Percentiles rank a stretch among this genome's conserved stretches.
phyloP scores from a whole-genome alignment of 352 stramenopile species.

The Albugo candida region DNA sequence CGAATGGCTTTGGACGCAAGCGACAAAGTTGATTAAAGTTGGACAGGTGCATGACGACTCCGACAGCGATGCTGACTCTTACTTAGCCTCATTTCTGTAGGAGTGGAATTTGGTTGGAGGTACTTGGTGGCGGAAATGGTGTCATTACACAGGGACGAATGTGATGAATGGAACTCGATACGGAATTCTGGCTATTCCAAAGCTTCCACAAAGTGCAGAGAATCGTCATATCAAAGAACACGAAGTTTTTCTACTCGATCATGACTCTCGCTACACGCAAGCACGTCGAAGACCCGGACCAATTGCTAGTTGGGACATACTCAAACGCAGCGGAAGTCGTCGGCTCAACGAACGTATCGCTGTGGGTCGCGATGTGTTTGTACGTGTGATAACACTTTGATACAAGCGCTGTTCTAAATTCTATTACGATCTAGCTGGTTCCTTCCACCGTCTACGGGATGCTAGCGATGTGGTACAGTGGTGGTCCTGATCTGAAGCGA shows the following conservation, averaged over 20 bases:
- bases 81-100: constrained; percentile 14
- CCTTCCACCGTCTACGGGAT: constrained; percentile 39
- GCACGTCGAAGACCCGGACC: constrained; percentile 20
- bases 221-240: constrained; percentile 8
- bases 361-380: constrained; percentile 53
- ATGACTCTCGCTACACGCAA: too few species aligned
- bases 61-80: constrained; percentile 1
- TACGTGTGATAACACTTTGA: constrained; percentile 14
- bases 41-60: constrained; percentile 21
- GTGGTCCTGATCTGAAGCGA: constrained; percentile 31
- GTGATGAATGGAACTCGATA: constrained; percentile 34
- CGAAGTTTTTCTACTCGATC: too few species aligned
- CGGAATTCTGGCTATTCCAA: constrained; percentile 30
- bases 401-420: background rate
- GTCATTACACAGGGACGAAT: constrained; percentile 45
- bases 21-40: constrained; percentile 18
- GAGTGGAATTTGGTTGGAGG: constrained; percentile 54
- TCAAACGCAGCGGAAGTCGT: constrained; percentile 52
- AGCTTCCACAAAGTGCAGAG: constrained; percentile 20
- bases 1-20: constrained; percentile 48
- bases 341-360: constrained; percentile 56
- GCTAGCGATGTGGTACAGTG: constrained; percentile 61
- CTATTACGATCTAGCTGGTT: constrained; percentile 28
- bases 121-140: constrained; percentile 70
- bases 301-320: constrained; percentile 60